Evolutionary conservation across 2,329 filamentous ascomycete species (phyloP).

Genomic region (Dactylella cylindrospora): DNA sequence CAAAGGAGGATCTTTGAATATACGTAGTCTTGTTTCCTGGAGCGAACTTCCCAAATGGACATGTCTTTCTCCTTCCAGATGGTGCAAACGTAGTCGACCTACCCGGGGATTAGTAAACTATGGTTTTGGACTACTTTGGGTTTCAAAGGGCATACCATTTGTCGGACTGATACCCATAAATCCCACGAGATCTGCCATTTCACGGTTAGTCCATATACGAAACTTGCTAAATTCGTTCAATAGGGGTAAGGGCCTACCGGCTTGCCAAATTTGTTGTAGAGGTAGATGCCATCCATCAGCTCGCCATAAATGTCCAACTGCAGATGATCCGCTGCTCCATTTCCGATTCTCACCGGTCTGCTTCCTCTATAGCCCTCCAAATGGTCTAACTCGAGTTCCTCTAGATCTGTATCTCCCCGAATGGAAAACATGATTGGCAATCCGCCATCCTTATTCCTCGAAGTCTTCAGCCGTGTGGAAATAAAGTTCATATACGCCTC

Average conservation of each 20-base stretch:
- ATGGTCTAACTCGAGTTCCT: constrained; percentile 54
- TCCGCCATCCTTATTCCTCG: constrained; percentile 62
- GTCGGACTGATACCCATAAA: constrained; percentile 69
- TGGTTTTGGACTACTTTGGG: constrained; percentile 35
- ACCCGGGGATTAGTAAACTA: constrained; percentile 42
- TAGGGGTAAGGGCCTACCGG: constrained; percentile 56
- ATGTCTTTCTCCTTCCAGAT: constrained; percentile 69
- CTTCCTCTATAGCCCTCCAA: constrained; percentile 72
- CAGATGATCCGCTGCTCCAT: constrained; percentile 72
- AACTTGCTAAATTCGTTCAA: no score
- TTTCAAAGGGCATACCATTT: constrained; percentile 60
- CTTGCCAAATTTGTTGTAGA: constrained; percentile 78
- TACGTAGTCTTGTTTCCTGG: constrained; percentile 72
- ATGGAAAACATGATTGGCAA: constrained; percentile 83
- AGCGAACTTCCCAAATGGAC: constrained; percentile 81
- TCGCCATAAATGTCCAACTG: constrained; percentile 81
- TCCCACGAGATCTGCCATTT: constrained; percentile 66
- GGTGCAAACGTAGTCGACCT: constrained; percentile 67
- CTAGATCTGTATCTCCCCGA: constrained; percentile 62
- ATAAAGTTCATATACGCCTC: constrained; percentile 79
- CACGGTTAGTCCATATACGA: no score
- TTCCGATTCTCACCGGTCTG: constrained; percentile 72
- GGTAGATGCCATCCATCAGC: constrained; percentile 73
- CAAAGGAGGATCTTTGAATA: constrained; percentile 84
- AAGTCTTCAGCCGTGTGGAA: constrained; percentile 67